Conservation (phyloP, 1,284 basidiomycete species). For the Neonothopanus nambi region DNA sequence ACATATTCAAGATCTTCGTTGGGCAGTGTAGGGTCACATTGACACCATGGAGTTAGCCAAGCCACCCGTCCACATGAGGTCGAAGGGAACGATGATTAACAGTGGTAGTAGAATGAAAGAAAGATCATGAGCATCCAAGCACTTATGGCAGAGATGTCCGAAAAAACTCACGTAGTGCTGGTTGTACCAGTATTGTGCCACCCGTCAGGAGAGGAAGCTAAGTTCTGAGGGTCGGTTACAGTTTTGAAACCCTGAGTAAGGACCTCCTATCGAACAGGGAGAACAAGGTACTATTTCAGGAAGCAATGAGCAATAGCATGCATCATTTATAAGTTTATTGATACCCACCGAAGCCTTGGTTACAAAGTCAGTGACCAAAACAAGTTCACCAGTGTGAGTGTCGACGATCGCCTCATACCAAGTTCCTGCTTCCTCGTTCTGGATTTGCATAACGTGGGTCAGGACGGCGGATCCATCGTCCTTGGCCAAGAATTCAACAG, state of each 20-base stretch:
- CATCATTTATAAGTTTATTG: not conserved
- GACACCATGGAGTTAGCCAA: too few relatives aligned
- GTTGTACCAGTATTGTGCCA: constrained; percentile 40
- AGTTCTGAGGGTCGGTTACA: constrained; percentile 43
- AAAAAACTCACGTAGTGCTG: constrained; percentile 4
- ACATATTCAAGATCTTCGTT: too few relatives aligned
- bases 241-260: constrained; percentile 40
- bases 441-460: constrained; percentile 56
- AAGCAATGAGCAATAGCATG: too few relatives aligned
- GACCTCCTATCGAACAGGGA: constrained; percentile 41
- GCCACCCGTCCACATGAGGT: too few relatives aligned
- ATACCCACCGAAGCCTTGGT: constrained; percentile 39
- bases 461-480: constrained; percentile 50
- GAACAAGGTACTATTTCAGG: constrained; percentile 33
- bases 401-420: constrained; percentile 71
- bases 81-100: too few relatives aligned
- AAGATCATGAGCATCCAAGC: not conserved
- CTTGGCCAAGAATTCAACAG: constrained; percentile 46
- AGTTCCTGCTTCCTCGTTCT: constrained; percentile 49
- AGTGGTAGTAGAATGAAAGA: not conserved
- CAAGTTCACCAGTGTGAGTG: constrained; percentile 50
- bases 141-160: not conserved
- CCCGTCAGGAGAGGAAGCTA: constrained; percentile 41
- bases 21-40: too few relatives aligned
- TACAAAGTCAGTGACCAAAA: constrained; percentile 53